Evolutionary conservation across 1,284 basidiomycete genomes (phyloP).

Genomic region (Ceratobasidium sp.): DNA sequence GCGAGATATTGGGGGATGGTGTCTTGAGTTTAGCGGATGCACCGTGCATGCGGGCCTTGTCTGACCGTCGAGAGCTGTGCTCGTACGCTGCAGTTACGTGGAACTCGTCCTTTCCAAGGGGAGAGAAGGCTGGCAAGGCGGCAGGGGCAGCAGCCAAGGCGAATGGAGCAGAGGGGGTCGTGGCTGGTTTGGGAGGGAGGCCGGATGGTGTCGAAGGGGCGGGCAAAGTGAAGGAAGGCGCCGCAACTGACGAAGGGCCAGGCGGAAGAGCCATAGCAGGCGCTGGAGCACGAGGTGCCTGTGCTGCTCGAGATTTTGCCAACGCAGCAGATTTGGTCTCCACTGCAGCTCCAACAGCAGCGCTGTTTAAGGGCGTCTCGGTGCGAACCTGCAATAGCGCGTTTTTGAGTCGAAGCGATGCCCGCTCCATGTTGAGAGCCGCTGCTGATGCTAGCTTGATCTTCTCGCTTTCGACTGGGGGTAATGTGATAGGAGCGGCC

Average conservation of each 20-base stretch:
- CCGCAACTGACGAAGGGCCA: neutral
- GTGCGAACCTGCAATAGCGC: conserved; percentile 69
- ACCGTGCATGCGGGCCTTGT: conserved; percentile 34
- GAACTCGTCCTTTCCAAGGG: conserved; percentile 33
- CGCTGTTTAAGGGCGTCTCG: conserved; percentile 68
- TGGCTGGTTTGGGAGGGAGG: conserved; percentile 6
- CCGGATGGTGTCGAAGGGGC: conserved; percentile 8
- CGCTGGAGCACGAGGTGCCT: neutral
- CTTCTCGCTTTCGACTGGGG: conserved; percentile 27
- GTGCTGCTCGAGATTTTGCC: neutral
- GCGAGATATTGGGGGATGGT: conserved; percentile 22
- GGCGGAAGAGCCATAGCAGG: neutral
- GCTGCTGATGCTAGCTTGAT: conserved; percentile 68
- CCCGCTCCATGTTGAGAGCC: conserved; percentile 79
- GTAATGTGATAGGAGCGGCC: neutral
- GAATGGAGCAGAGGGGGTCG: neutral
- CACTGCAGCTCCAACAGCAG: conserved; percentile 32
- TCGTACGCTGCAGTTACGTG: conserved; percentile 30
- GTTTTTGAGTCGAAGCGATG: conserved; percentile 73
- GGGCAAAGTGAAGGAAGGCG: neutral
- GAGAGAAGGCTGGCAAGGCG: conserved; percentile 3
- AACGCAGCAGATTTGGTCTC: conserved; percentile 2
- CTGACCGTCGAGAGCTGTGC: conserved; percentile 11
- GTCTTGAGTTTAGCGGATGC: conserved; percentile 34
- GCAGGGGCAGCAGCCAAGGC: neutral